Conservation (phyloP, 768 basidiomycete species). For the Psilocybe cubensis region DNA sequence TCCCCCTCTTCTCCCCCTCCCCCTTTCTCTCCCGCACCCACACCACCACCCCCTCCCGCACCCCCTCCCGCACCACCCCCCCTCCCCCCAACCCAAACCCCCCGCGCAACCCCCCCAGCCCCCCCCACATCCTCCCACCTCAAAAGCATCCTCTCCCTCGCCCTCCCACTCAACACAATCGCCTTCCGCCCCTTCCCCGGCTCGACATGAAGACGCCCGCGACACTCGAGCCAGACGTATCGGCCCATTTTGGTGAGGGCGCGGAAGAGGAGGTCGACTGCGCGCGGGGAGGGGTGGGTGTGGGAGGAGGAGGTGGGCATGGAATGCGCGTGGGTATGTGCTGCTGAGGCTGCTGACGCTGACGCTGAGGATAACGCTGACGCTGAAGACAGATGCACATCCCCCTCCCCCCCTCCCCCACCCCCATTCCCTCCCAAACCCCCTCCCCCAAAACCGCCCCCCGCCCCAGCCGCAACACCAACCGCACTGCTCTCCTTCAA, state of each 20-base stretch:
- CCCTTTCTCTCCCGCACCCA: neutral
- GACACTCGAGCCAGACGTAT: slow-evolving; percentile 90
- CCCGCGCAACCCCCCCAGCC: slow-evolving; percentile 57
- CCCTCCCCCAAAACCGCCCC: neutral
- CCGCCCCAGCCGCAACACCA: slow-evolving; percentile 11
- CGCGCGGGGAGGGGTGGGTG: too few species aligned
- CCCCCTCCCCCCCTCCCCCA: neutral
- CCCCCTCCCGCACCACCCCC: slow-evolving; percentile 48
- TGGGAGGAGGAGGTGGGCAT: too few species aligned
- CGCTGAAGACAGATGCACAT: neutral
- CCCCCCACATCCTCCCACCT: slow-evolving; percentile 60
- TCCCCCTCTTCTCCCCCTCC: slow-evolving; percentile 3
- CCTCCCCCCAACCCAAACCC: slow-evolving; percentile 42
- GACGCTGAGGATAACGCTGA: neutral
- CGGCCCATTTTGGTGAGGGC: slow-evolving; percentile 64
- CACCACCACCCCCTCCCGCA: slow-evolving; percentile 9
- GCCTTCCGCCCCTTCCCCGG: slow-evolving; percentile 94
- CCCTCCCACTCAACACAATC: slow-evolving; percentile 86
- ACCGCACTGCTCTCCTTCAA: slow-evolving; percentile 71
- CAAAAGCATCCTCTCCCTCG: slow-evolving; percentile 65
- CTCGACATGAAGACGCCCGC: slow-evolving; percentile 90
- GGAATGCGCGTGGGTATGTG: slow-evolving; percentile 30
- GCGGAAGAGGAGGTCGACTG: slow-evolving; percentile 86
- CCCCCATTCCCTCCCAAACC: neutral
- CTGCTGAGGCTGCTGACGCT: neutral